Percentiles rank a stretch among this genome's conserved stretches.
Evolutionary conservation across 306 rosid species (phyloP).

Genomic region (Medicago arabica): DNA sequence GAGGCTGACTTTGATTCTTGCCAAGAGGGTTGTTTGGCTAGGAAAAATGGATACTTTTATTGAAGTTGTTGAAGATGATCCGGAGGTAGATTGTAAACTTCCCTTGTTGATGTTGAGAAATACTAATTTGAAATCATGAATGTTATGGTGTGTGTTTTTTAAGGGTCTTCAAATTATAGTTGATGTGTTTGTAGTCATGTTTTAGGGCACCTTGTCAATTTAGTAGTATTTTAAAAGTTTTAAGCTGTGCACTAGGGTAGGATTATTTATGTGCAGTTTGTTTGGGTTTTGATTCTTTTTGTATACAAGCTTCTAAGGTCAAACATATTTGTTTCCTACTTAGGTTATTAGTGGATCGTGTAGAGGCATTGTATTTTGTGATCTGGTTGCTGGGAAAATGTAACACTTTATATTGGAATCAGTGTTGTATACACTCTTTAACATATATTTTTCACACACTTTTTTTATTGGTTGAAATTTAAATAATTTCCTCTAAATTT

Average conservation of each 20-base stretch:
- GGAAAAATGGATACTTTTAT: background rate
- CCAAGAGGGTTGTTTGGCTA: slow-evolving; percentile 1
- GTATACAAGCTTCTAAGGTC: background rate
- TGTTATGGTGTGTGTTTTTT: background rate
- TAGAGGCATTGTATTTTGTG: background rate
- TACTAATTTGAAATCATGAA: background rate
- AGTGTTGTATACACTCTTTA: background rate
- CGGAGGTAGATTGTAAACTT: background rate
- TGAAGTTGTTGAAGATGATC: background rate
- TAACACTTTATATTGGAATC: background rate
- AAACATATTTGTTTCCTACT: background rate
- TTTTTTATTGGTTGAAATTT: no score
- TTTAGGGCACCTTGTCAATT: background rate
- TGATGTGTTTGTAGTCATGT: background rate
- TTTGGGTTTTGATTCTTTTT: background rate
- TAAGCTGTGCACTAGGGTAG: background rate
- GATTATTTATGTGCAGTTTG: background rate
- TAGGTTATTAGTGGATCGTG: background rate
- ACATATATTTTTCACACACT: no score
- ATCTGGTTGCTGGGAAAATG: background rate
- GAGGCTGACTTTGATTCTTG: background rate
- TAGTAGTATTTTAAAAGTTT: slow-evolving; percentile 2
- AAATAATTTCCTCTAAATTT: no score
- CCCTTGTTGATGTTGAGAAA: background rate
- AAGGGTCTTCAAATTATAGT: background rate